Base-by-base conservation (phyloP, 108 stramenopile genomes). In the Nannochloropsis gaditana region DNA sequence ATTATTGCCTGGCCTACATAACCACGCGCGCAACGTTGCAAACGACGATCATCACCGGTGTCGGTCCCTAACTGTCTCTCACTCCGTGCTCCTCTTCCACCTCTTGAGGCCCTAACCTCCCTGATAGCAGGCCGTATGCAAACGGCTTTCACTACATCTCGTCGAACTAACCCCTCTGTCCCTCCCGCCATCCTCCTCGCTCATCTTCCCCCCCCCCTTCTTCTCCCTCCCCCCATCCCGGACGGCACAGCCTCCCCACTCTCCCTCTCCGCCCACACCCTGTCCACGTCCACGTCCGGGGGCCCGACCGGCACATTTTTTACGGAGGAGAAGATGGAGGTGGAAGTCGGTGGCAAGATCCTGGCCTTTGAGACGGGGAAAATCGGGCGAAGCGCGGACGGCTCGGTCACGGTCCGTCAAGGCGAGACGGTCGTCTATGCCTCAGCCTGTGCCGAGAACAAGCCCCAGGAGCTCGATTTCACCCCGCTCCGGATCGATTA, bases 401-500 rank as follows among this genome's bases (percentile, higher is more conserved):
- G 90, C 21, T 80, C 89, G 10, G 89, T 91, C 43, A 81, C 89
- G 82, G 79, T 84, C 21, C 21, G 80, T 41, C 45, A 86, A 21
- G 90, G 87, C 15, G 89, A 90, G 11, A 91, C 90, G 17, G 80
- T 91, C 9, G 87, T 89, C 42, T 91, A 91, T 86, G 86, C 89
- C 88, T 89, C 90, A 2, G 90, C 89, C 11, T 91, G 90, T 45
- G 84, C 84, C 2, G 87, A 91, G 59, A 89, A 84, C 4, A 42
- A 83, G 84, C 21, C 41, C 43, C 42, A 44, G 47, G 88, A 89
- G 9, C 87, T 94, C 11, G 94, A 94, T 91, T 98, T 99, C 91
- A 83, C 95, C 43, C 98, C 98, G 4, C 87, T 99, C 9, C 89
- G 92, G 10, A 95, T 99, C 15, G 98, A 97, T 43, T 94, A 97